Evolutionary conservation across 257 asterid genomes (phyloP).

Genomic region (Capsicum pubescens): DNA sequence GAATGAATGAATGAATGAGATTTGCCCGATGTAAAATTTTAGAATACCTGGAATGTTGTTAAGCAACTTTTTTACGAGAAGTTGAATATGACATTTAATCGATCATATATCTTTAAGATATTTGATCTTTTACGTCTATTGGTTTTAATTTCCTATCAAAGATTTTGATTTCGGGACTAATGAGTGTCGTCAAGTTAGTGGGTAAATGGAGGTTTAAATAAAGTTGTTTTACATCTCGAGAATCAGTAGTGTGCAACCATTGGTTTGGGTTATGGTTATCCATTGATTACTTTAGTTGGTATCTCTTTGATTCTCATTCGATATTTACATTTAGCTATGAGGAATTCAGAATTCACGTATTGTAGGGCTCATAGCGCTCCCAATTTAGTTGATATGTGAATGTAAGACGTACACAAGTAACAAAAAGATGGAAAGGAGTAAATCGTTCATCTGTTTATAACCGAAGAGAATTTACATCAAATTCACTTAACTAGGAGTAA

Average conservation of each 20-base stretch:
- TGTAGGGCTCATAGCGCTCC: too few species aligned
- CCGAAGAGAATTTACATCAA: not conserved
- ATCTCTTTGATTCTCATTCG: too few species aligned
- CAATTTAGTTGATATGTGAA: too few species aligned
- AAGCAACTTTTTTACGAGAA: not conserved
- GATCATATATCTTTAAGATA: not conserved
- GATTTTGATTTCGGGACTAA: not conserved
- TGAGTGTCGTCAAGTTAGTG: not conserved
- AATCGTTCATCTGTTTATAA: not conserved
- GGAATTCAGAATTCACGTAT: too few species aligned
- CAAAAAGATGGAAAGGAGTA: too few species aligned
- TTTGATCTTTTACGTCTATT: not conserved
- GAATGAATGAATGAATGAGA: conserved; percentile 83
- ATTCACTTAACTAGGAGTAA: not conserved
- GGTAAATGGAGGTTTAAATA: not conserved
- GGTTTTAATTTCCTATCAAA: not conserved
- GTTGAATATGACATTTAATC: conserved; percentile 9
- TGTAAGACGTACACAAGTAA: too few species aligned
- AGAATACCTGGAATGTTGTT: not conserved
- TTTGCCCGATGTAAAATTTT: conserved; percentile 31
- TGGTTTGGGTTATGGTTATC: too few species aligned
- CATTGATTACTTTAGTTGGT: too few species aligned
- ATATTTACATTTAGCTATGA: too few species aligned
- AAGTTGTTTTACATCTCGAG: not conserved
- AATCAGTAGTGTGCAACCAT: not conserved